Evolutionary conservation across 2,329 filamentous ascomycete genomes (phyloP).

Genomic region (Parastagonospora avenae): DNA sequence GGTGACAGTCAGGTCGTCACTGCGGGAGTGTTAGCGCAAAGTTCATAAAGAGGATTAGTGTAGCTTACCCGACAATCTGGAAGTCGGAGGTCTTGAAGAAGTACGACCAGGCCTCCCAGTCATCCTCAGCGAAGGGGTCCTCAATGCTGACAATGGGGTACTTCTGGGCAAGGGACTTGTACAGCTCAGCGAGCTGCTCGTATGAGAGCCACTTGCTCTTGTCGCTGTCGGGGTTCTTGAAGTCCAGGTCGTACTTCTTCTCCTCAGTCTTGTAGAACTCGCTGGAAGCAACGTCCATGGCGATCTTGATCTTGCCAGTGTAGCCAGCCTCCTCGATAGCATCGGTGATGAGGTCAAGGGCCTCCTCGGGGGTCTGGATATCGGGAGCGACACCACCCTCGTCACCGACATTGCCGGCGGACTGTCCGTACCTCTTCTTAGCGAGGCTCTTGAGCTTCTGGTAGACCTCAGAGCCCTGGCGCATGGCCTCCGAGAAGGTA

Average conservation of each 20-base stretch:
- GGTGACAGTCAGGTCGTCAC: conserved; percentile 98
- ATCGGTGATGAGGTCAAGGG: conserved; percentile 92
- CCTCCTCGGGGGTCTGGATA: conserved; percentile 96
- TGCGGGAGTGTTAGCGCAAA: neutral
- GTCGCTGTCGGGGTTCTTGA: conserved; percentile 99
- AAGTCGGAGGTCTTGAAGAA: conserved; percentile 99
- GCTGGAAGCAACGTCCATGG: conserved; percentile 98
- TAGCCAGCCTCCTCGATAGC: conserved; percentile 96
- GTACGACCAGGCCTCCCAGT: conserved; percentile 99
- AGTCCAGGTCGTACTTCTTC: conserved; percentile 99
- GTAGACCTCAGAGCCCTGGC: conserved; percentile 97
- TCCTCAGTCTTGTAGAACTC: conserved; percentile 97
- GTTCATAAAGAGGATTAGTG: no score
- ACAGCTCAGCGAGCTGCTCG: conserved; percentile 91
- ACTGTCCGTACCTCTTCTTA: conserved; percentile 99
- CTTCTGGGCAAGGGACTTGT: conserved; percentile 85
- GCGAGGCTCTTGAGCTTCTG: conserved; percentile 94
- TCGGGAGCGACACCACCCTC: conserved; percentile 99
- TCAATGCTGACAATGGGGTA: conserved; percentile 99
- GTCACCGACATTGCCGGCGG: conserved; percentile 97
- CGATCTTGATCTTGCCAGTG: conserved; percentile 94
- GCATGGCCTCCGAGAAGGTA: conserved; percentile 93
- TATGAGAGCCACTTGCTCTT: conserved; percentile 97
- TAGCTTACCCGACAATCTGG: conserved; percentile 77
- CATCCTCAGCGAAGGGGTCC: conserved; percentile 98